Conservation (phyloP, 768 basidiomycete genomes). For the Xerocomellus chrysenteron region DNA sequence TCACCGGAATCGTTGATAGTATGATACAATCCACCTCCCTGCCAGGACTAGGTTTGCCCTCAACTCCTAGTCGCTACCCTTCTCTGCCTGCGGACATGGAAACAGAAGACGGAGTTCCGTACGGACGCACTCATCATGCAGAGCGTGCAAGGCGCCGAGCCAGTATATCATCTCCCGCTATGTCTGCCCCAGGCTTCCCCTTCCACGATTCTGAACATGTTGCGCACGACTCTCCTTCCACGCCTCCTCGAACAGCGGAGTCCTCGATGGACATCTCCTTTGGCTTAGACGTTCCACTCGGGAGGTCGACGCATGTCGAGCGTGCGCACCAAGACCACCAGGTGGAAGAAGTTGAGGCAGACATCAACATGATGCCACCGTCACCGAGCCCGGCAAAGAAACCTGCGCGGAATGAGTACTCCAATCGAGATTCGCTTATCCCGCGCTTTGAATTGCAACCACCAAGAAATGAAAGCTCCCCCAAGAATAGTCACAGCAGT, state of each 20-base stretch:
- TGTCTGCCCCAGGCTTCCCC: slow-evolving; percentile 39
- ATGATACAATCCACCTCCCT: slow-evolving; percentile 48
- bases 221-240: slow-evolving; percentile 18
- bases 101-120: slow-evolving; percentile 61
- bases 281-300: slow-evolving; percentile 28
- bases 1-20: slow-evolving; percentile 70
- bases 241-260: slow-evolving; percentile 20
- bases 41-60: slow-evolving; percentile 27
- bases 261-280: slow-evolving; percentile 25
- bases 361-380: slow-evolving; percentile 46
- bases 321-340: slow-evolving; percentile 29
- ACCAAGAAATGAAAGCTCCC: slow-evolving; percentile 21
- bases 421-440: slow-evolving; percentile 32
- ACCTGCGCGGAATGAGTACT: slow-evolving; percentile 12
- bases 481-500: slow-evolving; percentile 18
- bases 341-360: slow-evolving; percentile 36
- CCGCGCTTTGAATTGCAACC: slow-evolving; percentile 33
- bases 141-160: slow-evolving; percentile 44
- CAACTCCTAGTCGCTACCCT: slow-evolving; percentile 37
- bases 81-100: slow-evolving; percentile 53
- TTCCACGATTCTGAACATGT: slow-evolving; percentile 22
- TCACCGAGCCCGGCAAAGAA: slow-evolving; percentile 47
- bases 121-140: slow-evolving; percentile 62
- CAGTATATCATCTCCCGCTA: slow-evolving; percentile 32
- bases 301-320: slow-evolving; percentile 41